A percentile compares a stretch with the other conserved stretches of the same genome.
Evolutionary conservation across 2,329 filamentous ascomycete genomes (phyloP).

Genomic region (Elsinoe necatrix): DNA sequence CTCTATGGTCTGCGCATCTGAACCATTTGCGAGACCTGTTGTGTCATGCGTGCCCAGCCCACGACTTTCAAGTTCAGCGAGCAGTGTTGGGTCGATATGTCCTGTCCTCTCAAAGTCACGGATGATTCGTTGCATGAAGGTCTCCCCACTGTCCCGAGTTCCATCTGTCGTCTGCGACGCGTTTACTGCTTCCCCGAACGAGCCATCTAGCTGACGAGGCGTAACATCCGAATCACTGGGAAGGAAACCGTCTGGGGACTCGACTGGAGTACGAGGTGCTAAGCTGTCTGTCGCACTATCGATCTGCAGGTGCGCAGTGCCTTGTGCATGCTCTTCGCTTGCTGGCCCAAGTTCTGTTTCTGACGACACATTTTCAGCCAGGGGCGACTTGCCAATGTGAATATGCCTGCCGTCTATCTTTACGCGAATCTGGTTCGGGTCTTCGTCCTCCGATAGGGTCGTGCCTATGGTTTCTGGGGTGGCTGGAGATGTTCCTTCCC

Average conservation of each 20-base stretch:
- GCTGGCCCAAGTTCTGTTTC: not conserved
- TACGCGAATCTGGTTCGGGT: not conserved
- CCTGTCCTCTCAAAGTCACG: constrained; percentile 27
- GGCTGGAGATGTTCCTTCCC: constrained; percentile 11
- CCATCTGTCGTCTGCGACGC: not conserved
- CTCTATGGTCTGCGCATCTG: constrained; percentile 29
- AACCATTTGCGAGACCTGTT: constrained; percentile 21
- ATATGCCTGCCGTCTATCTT: constrained; percentile 3
- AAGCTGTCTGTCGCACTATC: not conserved
- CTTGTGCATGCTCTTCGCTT: not conserved
- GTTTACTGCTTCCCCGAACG: not conserved
- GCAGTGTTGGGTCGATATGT: constrained; percentile 26
- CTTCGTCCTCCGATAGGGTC: not conserved
- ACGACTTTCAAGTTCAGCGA: constrained; percentile 27
- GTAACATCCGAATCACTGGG: constrained; percentile 10
- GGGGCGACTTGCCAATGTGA: constrained; percentile 6
- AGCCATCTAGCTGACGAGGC: constrained; percentile 6
- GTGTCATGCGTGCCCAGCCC: constrained; percentile 23
- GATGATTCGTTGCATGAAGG: constrained; percentile 20
- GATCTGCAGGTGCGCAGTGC: not conserved
- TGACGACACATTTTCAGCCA: not conserved
- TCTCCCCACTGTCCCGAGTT: constrained; percentile 4
- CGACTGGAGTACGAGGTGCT: constrained; percentile 1
- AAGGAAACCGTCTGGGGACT: not conserved
- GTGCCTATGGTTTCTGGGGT: constrained; percentile 1